Conservation (phyloP, 2,329 filamentous ascomycete species). For the Ceratocystis diversiconidia region DNA sequence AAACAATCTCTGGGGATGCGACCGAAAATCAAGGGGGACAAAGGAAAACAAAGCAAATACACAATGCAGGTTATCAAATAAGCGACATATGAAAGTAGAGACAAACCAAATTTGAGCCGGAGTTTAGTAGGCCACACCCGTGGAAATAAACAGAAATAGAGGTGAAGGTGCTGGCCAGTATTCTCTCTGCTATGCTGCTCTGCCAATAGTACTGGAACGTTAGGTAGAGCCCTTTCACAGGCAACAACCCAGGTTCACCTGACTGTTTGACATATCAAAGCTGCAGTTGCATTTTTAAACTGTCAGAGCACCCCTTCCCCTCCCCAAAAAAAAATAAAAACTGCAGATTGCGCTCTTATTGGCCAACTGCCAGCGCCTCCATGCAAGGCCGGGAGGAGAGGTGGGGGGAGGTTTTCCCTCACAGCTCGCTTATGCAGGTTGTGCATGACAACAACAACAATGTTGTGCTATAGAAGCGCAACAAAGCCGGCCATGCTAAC, state of each 20-base stretch:
- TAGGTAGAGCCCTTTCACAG: background rate
- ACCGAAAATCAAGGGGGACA: background rate
- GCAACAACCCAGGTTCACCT: background rate
- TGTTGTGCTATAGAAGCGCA: background rate
- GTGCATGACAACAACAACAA: background rate
- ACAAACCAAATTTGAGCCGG: background rate
- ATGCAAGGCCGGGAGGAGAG: background rate
- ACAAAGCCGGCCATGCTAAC: background rate
- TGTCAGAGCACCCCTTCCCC: too few relatives aligned
- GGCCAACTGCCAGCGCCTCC: background rate
- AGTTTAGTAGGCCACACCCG: background rate
- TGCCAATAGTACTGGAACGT: background rate
- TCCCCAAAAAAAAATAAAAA: too few relatives aligned
- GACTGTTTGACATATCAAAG: background rate
- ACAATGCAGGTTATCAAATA: background rate
- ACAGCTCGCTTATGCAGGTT: background rate
- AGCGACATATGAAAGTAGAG: background rate
- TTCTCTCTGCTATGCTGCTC: background rate
- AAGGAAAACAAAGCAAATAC: background rate
- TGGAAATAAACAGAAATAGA: background rate
- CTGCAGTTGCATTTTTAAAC: too few relatives aligned
- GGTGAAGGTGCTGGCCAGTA: background rate
- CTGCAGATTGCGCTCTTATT: background rate
- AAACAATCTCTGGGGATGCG: constrained; percentile 4
- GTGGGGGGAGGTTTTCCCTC: background rate